Base-by-base conservation (phyloP, 2,329 filamentous ascomycete species). In the Pseudogymnoascus sp. region DNA sequence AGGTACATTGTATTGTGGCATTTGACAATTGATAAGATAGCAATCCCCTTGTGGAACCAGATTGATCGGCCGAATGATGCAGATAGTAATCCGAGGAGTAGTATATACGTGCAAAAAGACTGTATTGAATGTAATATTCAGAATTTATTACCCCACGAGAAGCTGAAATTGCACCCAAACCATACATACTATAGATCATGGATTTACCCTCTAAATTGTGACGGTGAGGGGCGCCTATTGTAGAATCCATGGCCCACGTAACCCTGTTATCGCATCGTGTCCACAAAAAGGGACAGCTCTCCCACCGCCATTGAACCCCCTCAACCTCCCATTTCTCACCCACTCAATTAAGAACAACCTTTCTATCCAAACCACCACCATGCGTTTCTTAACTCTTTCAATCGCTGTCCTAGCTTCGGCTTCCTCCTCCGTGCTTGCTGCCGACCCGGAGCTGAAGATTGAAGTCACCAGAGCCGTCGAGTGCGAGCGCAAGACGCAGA, bases 401-500 rank as follows among this genome's bases (percentile, higher is more conserved):
- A 61, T 71, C 39, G 67, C 67, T 37, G 65, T 65, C 26, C 61
- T 71, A 39, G 67, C 63, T 38, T 62, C 66, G 28, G 64, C 65
- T 38, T 65, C 67, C 39, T 64, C 65, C 35, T 63, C 60, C 26
- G 62, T 69, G 37, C 59, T 69, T 15, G 69, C 69, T 21, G 68
- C 63, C 10, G 66, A 67, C 8, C 60, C 78, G 62, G 82, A 86
- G 66, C 82, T 96, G 67, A 82, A 88, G 74, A 89, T 96, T 71
- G 84, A 95, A 65, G 84, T 89, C 66, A 88, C 85, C 58, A 79
- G 84, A 61, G 77, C 82, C 23, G 87, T 89, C 64, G 83, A 90
- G 66, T 96, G 92, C 79, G 83, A 84, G 57, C 86, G 90, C 74
- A 92, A 89, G 77, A 88, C 83, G 13, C 69, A 81, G 69, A 82